Conservation (phyloP, 1,284 basidiomycete species). For the Hypsizygus ulmarius region DNA sequence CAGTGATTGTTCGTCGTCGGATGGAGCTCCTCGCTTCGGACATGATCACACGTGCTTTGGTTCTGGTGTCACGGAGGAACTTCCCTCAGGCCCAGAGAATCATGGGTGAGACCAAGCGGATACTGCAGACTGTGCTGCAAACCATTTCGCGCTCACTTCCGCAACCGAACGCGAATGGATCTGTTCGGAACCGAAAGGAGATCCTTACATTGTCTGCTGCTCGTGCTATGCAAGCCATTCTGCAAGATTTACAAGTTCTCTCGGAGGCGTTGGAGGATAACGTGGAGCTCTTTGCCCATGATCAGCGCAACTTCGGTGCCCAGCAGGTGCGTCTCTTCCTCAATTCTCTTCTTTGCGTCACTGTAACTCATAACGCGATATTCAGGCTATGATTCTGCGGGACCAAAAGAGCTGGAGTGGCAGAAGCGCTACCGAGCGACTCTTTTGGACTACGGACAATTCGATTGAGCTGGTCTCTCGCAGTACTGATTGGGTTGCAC, state of each 20-base stretch:
- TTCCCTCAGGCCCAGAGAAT: slow-evolving; percentile 84
- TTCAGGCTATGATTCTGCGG: slow-evolving; percentile 85
- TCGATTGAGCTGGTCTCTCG: slow-evolving; percentile 79
- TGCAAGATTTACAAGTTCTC: slow-evolving; percentile 82
- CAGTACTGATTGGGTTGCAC: slow-evolving; percentile 80
- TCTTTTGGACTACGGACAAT: slow-evolving; percentile 88
- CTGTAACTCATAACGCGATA: slow-evolving; percentile 1
- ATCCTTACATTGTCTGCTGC: slow-evolving; percentile 66
- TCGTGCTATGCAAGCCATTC: slow-evolving; percentile 75
- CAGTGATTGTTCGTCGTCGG: slow-evolving; percentile 83
- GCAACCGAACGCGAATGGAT: slow-evolving; percentile 45
- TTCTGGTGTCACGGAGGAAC: slow-evolving; percentile 86
- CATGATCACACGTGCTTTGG: slow-evolving; percentile 91
- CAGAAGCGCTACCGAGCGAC: slow-evolving; percentile 79
- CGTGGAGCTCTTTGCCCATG: slow-evolving; percentile 85
- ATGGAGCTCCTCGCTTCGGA: slow-evolving; percentile 93
- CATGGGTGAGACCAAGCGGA: slow-evolving; percentile 84
- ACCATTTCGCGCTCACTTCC: slow-evolving; percentile 72
- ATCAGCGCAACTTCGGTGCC: slow-evolving; percentile 89
- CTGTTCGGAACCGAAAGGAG: slow-evolving; percentile 71
- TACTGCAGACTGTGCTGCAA: slow-evolving; percentile 80
- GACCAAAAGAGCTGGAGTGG: slow-evolving; percentile 93
- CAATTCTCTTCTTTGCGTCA: neutral
- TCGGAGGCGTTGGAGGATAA: slow-evolving; percentile 87
- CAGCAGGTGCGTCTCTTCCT: slow-evolving; percentile 68